Base-by-base conservation (phyloP, 1,284 basidiomycete genomes). In the Ceratobasidium sp. region DNA sequence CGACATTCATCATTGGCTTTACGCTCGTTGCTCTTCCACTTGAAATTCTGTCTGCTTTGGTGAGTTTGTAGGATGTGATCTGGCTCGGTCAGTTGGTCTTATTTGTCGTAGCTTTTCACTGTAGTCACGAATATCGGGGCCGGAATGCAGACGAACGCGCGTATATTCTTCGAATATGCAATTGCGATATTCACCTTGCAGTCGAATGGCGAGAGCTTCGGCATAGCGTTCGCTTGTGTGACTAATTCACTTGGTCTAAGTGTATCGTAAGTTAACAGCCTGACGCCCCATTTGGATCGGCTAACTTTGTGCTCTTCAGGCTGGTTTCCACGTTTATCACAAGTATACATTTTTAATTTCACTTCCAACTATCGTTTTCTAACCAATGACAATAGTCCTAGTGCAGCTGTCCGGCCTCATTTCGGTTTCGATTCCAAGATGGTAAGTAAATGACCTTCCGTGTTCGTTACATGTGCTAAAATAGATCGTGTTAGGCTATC, bases 121-220 rank as follows among this genome's bases (percentile, higher is more conserved):
- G 68, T 76, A 14, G 59, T 77, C 6, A 83, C 84, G 79, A 81
- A 83, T 77, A 79, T 83, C 19, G 83, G 77, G 0, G 80, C 81
- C n/a, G 83, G 83, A 1, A 80, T 84, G 78, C 83, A 84, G 75
- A 81, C 81, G 2, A 80, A 79, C 9, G 79, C 80, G 0, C 78
- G 82, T 19, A 84, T 83, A 63, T 85, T 81, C 76, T 82, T 85
- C 77, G 80, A 84, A 75, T 84, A 82, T 74, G 79, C 80, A 16
- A 77, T 83, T n/a, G 78, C 81, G 0, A 82, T 82, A 56, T 85
- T 81, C 79, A 79, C 81, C 0, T 77, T 83, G 39, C 77, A 81
- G 9, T 81, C 80, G 29, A 78, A 82, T 63, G 84, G 84, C 37
- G 84, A 84, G 69, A 76, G 74, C 27, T 69, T 79, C 22, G 78